Conservation (phyloP, 2,329 filamentous ascomycete genomes). For the Phaeoacremonium minimum region DNA sequence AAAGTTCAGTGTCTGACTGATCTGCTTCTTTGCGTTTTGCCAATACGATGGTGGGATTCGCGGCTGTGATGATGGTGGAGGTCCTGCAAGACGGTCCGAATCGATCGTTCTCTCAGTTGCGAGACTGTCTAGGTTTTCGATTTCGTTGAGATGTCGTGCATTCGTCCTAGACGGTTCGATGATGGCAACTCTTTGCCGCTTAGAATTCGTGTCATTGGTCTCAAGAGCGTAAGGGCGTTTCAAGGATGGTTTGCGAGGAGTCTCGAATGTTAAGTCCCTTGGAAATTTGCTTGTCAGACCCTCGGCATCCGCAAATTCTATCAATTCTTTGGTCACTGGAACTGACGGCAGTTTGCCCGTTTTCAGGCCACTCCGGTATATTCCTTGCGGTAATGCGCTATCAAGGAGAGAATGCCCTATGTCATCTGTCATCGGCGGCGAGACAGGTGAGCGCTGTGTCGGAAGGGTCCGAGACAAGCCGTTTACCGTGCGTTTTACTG, state of each 20-base stretch:
- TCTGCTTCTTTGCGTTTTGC: constrained; percentile 26
- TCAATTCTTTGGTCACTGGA: constrained; percentile 29
- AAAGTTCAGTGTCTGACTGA: constrained; percentile 52
- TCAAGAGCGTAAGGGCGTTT: too few species aligned
- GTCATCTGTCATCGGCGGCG: too few species aligned
- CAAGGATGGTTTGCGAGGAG: too few species aligned
- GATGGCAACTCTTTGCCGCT: too few species aligned
- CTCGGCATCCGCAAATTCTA: constrained; percentile 34
- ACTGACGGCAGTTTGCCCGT: constrained; percentile 29
- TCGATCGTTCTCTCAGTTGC: constrained; percentile 9
- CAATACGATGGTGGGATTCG: constrained; percentile 22
- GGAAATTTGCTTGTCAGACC: constrained; percentile 28
- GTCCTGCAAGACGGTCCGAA: constrained; percentile 3
- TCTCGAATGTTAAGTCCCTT: too few species aligned
- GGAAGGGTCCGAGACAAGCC: too few species aligned
- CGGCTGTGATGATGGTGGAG: constrained; percentile 14
- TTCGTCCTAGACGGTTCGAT: too few species aligned
- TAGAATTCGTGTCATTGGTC: too few species aligned
- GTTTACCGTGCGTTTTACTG: too few species aligned
- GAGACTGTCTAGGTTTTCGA: not conserved
- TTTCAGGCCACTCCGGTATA: constrained; percentile 37
- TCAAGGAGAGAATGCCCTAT: too few species aligned
- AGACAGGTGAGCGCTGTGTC: too few species aligned
- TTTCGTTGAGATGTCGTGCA: too few species aligned
- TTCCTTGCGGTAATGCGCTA: constrained; percentile 29